Evolutionary conservation across 306 rosid genomes (phyloP), one percentile per base, ranked within the genome.

Genomic region (Medicago arabica): DNA sequence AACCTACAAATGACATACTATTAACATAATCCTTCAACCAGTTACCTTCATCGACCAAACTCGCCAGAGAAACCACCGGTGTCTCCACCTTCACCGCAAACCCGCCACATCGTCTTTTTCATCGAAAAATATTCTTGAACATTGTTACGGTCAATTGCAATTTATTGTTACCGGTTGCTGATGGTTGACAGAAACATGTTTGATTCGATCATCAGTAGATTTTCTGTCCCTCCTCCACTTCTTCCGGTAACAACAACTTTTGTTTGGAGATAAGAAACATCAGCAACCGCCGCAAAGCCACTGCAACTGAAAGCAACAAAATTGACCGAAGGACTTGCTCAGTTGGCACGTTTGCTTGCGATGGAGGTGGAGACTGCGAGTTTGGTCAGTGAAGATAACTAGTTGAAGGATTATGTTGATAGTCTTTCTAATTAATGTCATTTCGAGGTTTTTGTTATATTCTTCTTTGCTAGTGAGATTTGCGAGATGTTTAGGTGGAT

Each of bases 1-100:
- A 94, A 82, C 89, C 88, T 39, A 96, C 81, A 71, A 87, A 85
- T 1, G 97, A 91, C 72, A 55, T 25, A 61, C 87, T 40, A 38
- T 93, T 97, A 0, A 87, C 81, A 60, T 88, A 90, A 4, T 94
- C 98, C 71, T 87, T 94, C 34, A 93, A 80, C 97, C 96, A 89
- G 77, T 81, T 89, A 36, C 90, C 72, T 5, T 90, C n/a, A n/a
- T n/a, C n/a, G n/a, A n/a, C n/a, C n/a, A n/a, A n/a, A n/a, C n/a
- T n/a, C n/a, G n/a, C n/a, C n/a, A n/a, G n/a, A n/a, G n/a, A n/a
- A n/a, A n/a, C n/a, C n/a, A n/a, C n/a, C n/a, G n/a, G n/a, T n/a
- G n/a, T n/a, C n/a, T n/a, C n/a, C n/a, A n/a, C n/a, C n/a, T n/a
- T n/a, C n/a, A n/a, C n/a, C n/a, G n/a, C n/a, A n/a, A n/a, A n/a